Conservation (phyloP, 1,139 yeast species). For the Pichia sp. region DNA sequence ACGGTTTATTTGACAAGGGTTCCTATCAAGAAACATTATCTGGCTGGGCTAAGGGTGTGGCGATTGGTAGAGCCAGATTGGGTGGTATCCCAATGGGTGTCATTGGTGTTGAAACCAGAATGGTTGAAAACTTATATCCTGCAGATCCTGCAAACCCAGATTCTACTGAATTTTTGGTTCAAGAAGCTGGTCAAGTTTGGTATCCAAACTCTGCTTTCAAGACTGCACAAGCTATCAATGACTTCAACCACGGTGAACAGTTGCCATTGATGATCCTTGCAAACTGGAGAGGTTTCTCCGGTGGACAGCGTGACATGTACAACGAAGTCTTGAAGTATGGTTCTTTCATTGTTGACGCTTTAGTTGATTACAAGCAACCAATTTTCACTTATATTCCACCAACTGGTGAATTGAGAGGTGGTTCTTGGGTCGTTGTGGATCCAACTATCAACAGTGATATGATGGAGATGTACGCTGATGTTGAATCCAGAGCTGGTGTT, state of each 20-base stretch:
- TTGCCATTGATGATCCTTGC: conserved; percentile 95
- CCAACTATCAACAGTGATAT: conserved; percentile 93
- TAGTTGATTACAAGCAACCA: conserved; percentile 94
- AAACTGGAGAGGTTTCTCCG: conserved; percentile 99
- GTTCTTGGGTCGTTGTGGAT: conserved; percentile 99
- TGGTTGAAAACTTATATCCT: conserved; percentile 82
- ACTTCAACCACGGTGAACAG: conserved; percentile 96
- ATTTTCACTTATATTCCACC: conserved; percentile 97
- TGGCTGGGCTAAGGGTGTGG: conserved; percentile 99
- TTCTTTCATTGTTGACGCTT: conserved; percentile 92
- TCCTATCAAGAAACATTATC: conserved; percentile 97
- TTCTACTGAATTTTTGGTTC: conserved; percentile 78
- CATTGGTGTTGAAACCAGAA: conserved; percentile 89
- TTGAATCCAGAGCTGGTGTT: conserved; percentile 96
- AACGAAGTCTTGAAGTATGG: conserved; percentile 97
- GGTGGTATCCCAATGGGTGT: conserved; percentile 99
- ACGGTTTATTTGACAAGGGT: conserved; percentile 83
- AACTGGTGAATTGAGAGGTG: conserved; percentile 97
- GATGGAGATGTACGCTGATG: conserved; percentile 99
- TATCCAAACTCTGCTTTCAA: conserved; percentile 98
- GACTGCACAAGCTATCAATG: conserved; percentile 97
- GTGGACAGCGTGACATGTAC: conserved; percentile 99
- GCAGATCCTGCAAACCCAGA: conserved; percentile 99
- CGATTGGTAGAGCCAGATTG: conserved; percentile 95
- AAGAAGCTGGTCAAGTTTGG: conserved; percentile 99